phyloP scores from a whole-genome alignment of 2,329 filamentous ascomycete genomes.

The Penicillium crustosum region DNA sequence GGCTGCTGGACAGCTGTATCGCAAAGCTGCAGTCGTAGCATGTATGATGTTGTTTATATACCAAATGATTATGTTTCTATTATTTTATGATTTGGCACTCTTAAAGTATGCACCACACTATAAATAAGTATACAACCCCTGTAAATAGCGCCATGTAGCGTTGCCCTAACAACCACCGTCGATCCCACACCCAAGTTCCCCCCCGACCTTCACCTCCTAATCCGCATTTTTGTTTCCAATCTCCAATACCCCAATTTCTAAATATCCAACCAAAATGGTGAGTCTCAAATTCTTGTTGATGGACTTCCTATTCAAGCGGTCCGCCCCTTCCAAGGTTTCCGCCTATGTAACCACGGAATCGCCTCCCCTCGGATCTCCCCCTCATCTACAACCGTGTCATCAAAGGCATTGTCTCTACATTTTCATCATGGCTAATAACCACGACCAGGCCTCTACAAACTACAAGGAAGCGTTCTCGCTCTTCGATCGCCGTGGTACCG shows the following conservation, averaged over 20 bases:
- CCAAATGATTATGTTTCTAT: slow-evolving; percentile 4
- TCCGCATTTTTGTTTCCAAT: slow-evolving; percentile 10
- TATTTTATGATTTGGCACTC: not conserved
- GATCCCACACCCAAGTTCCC: slow-evolving; percentile 15
- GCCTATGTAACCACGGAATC: slow-evolving; percentile 4
- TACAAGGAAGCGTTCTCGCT: slow-evolving; percentile 99
- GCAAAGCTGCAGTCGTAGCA: slow-evolving; percentile 49
- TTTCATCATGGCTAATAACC: slow-evolving; percentile 26
- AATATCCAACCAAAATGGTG: slow-evolving; percentile 8
- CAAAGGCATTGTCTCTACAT: slow-evolving; percentile 2
- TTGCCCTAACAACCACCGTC: slow-evolving; percentile 26
- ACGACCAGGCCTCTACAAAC: slow-evolving; percentile 75
- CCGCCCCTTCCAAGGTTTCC: not conserved
- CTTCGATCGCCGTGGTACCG: slow-evolving; percentile 98
- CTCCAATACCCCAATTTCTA: slow-evolving; percentile 4
- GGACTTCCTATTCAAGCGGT: slow-evolving; percentile 4
- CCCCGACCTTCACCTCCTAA: slow-evolving; percentile 4
- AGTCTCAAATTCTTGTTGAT: slow-evolving; percentile 5
- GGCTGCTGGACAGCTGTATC: slow-evolving; percentile 78
- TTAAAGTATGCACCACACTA: not conserved
- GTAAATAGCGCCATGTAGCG: not conserved
- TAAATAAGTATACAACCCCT: not conserved
- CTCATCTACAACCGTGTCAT: slow-evolving; percentile 2
- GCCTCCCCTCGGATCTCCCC: not conserved
- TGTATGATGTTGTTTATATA: slow-evolving; percentile 9